Evolutionary conservation across 2,329 filamentous ascomycete genomes (phyloP).

Genomic region (Calonectria leucothoes): DNA sequence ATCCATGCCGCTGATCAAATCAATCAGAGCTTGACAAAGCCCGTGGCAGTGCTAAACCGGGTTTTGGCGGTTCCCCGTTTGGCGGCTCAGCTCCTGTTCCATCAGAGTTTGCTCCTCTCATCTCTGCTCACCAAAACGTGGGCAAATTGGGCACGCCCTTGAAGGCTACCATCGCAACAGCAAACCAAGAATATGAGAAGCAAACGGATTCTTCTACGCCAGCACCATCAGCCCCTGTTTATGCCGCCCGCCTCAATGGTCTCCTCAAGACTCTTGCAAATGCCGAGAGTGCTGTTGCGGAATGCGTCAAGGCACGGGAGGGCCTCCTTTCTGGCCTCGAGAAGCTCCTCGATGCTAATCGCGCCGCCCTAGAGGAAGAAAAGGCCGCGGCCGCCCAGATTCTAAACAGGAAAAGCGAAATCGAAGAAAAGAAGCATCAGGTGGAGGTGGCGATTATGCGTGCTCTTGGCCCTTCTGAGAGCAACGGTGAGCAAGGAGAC

Average conservation of each 20-base stretch:
- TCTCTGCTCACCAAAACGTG: constrained; percentile 78
- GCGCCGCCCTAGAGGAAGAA: constrained; percentile 76
- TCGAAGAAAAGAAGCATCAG: constrained; percentile 85
- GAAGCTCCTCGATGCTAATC: constrained; percentile 81
- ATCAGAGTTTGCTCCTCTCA: constrained; percentile 80
- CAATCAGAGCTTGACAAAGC: constrained; percentile 72
- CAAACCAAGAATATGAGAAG: constrained; percentile 86
- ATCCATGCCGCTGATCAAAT: constrained; percentile 25
- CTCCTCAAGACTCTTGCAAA: constrained; percentile 90
- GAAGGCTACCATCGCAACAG: constrained; percentile 74
- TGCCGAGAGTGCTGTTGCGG: constrained; percentile 89
- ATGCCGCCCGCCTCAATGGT: constrained; percentile 88
- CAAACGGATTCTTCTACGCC: constrained; percentile 77
- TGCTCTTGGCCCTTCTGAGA: constrained; percentile 74
- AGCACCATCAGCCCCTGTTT: constrained; percentile 85
- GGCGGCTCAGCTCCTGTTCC: constrained; percentile 74
- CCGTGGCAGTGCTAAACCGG: constrained; percentile 63
- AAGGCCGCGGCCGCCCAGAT: constrained; percentile 74
- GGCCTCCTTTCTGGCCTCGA: constrained; percentile 84
- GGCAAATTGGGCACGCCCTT: constrained; percentile 78
- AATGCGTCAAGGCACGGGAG: constrained; percentile 87
- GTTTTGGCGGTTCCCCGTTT: constrained; percentile 66
- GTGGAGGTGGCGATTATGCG: constrained; percentile 94
- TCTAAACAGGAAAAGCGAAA: constrained; percentile 73
- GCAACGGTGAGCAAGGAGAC: constrained; percentile 59